Evolutionary conservation across 495 filamentous ascomycete species (phyloP), one percentile per base, ranked within the genome.

Genomic region (Penicillium salamii): DNA sequence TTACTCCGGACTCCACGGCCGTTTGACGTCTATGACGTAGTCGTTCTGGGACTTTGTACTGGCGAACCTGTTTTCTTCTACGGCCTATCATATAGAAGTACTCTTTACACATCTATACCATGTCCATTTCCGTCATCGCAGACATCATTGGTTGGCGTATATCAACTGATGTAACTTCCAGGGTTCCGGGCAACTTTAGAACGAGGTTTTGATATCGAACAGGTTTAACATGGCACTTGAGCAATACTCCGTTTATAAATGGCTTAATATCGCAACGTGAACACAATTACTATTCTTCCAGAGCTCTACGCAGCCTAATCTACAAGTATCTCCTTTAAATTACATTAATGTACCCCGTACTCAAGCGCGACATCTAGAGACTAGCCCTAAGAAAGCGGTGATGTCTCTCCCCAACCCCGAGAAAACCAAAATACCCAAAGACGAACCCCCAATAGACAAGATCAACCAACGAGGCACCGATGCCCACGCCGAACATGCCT

Each of bases 401-500:
- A 26, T 26, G 23, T 8, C 23, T 26, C 23, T 26, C 23, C 23
- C 23, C 23, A 26, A 4, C 23, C 12, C 11, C 46, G 13, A 35
- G 40, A n/a, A 48, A 48, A 26, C 26, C 24, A 3, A 18, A 40
- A 26, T 26, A 26, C 23, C 23, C 23, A 3, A 8, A 26, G 23
- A 26, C 8, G 23, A 3, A 26, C 4, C 23, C 8, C 23, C 23
- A 26, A 26, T 4, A 26, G 23, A 26, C 3, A 26, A 14, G 34
- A 35, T 13, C 15, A 44, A 40, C 12, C 37, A 43, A 13, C 32
- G 55, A 9, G 55, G 54, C 5, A n/a, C 20, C 37, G 55, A 61
- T 19, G 14, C 42, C 32, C 55, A 62, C 1, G 55, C 45, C 34
- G 58, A 62, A 46, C 14, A 55, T 45, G 55, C 55, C 21, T 55